Conservation (phyloP, 495 filamentous ascomycete genomes). For the Aspergillus asperescens region DNA sequence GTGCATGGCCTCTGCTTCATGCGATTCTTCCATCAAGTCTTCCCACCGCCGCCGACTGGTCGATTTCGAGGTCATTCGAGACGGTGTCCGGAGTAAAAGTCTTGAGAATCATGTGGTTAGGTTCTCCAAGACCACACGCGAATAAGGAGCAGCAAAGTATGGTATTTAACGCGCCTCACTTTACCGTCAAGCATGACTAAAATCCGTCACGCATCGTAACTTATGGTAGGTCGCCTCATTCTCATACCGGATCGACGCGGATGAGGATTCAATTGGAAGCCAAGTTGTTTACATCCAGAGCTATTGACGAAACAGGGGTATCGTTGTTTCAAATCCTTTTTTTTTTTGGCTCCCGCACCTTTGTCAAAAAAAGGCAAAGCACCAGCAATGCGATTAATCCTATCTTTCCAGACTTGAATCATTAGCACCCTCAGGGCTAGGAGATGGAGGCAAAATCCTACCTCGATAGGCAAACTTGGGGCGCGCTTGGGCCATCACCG, state of each 20-base stretch:
- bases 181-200: background rate
- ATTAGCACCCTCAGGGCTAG: conserved; percentile 6
- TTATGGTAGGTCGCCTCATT: conserved; percentile 16
- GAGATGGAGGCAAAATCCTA: background rate
- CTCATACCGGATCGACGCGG: background rate
- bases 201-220: background rate
- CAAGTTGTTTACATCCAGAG: conserved; percentile 2
- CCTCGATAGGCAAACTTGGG: background rate
- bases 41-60: background rate
- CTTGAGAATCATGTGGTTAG: conserved; percentile 7
- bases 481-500: background rate
- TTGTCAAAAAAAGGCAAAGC: background rate
- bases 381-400: background rate
- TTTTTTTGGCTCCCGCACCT: background rate
- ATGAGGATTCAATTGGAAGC: conserved; percentile 1
- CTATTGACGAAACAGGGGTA: background rate
- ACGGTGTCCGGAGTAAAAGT: background rate
- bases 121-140: conserved; percentile 3
- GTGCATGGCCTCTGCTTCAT: background rate
- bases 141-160: conserved; percentile 3
- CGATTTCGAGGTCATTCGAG: background rate
- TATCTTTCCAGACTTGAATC: background rate
- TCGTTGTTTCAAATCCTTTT: background rate
- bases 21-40: background rate
- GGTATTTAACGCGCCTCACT: conserved; percentile 10